phyloP scores from a whole-genome alignment of 352 stramenopile species.

The Phytophthora vignae region DNA sequence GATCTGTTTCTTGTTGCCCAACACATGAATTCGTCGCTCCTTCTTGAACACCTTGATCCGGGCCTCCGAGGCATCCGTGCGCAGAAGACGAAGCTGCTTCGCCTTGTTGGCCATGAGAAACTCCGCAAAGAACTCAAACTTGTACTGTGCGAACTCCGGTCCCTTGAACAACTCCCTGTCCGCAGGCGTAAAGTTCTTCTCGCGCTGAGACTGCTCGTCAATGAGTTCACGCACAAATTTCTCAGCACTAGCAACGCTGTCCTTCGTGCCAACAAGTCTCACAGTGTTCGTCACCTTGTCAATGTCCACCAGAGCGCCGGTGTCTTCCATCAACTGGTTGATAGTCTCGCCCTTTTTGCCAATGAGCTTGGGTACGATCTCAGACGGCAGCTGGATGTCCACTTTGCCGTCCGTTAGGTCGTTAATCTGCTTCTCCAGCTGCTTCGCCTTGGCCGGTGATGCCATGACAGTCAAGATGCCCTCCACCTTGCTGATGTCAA shows the following conservation, averaged over 20 bases:
- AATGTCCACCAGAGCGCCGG: conserved; percentile 76
- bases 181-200: conserved; percentile 57
- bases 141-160: conserved; percentile 54
- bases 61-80: conserved; percentile 61
- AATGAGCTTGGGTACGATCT: conserved; percentile 86
- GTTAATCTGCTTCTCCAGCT: conserved; percentile 64
- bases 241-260: conserved; percentile 64
- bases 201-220: conserved; percentile 65
- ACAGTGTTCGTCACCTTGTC: conserved; percentile 82
- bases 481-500: conserved; percentile 77
- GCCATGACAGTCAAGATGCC: conserved; percentile 66
- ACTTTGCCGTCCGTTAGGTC: conserved; percentile 61
- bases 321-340: conserved; percentile 87
- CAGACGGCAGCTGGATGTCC: conserved; percentile 68
- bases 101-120: conserved; percentile 85
- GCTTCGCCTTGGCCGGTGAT: conserved; percentile 57
- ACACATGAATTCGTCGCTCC: conserved; percentile 62
- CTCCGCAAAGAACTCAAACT: conserved; percentile 83
- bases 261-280: conserved; percentile 63
- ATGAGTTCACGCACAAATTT: conserved; percentile 72
- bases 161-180: conserved; percentile 55
- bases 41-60: conserved; percentile 80
- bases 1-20: conserved; percentile 77
- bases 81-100: conserved; percentile 69
- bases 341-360: conserved; percentile 88